Evolutionary conservation across 1,284 basidiomycete species (phyloP).

Genomic region (Cronartium ribicola): DNA sequence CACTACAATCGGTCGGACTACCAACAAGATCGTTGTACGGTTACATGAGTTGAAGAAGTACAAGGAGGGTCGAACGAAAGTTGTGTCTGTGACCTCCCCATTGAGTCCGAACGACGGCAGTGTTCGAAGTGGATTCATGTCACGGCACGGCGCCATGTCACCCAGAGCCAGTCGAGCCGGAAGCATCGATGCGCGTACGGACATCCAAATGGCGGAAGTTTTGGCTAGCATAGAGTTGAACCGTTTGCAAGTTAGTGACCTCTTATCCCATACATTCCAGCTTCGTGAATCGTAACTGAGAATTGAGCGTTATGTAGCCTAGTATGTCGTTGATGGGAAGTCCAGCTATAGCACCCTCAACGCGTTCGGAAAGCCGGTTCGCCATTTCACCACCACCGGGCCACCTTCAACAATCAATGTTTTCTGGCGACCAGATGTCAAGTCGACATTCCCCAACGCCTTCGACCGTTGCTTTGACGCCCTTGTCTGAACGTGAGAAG

Average conservation of each 20-base stretch:
- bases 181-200: slow-evolving; percentile 5
- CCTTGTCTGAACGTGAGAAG: slow-evolving; percentile 67
- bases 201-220: neutral
- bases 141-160: slow-evolving; percentile 1
- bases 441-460: slow-evolving; percentile 30
- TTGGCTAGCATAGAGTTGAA: neutral
- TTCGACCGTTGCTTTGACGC: slow-evolving; percentile 52
- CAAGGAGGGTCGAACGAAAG: slow-evolving; percentile 58
- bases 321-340: neutral
- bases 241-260: neutral
- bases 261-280: neutral
- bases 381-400: neutral
- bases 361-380: neutral
- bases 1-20: slow-evolving; percentile 57
- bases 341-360: neutral
- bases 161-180: neutral
- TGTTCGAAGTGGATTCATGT: neutral
- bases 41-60: slow-evolving; percentile 84
- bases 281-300: neutral
- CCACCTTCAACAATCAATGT: neutral
- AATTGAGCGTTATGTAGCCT: neutral
- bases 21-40: slow-evolving; percentile 74
- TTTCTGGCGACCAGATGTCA: slow-evolving; percentile 10
- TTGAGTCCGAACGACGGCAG: neutral
- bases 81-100: slow-evolving; percentile 3